phyloP scores from a whole-genome alignment of 805 yeast genomes.

The Candida caryicola region DNA sequence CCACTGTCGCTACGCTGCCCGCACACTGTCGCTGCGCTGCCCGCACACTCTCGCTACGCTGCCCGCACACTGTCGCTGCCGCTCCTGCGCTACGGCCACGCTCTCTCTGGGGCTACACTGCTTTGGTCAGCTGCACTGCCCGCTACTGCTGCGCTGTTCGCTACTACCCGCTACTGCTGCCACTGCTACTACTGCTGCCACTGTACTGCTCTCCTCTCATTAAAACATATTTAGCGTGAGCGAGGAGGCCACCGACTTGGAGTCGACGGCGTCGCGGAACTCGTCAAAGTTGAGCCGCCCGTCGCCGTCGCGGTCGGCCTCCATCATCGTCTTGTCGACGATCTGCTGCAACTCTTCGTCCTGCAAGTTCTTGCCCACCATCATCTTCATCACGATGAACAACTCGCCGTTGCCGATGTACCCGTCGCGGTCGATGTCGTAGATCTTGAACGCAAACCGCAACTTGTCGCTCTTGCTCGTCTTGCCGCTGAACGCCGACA shows the following conservation, averaged over 20 bases:
- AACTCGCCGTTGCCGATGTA: slow-evolving; percentile 93
- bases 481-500: slow-evolving; percentile 84
- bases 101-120: too few species aligned
- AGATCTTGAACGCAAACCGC: slow-evolving; percentile 85
- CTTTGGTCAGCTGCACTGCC: too few species aligned
- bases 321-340: slow-evolving; percentile 95
- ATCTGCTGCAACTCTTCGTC: slow-evolving; percentile 90
- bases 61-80: too few species aligned
- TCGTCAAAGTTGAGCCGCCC: slow-evolving; percentile 84
- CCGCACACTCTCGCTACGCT: too few species aligned
- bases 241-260: slow-evolving; percentile 56
- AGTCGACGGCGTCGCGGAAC: slow-evolving; percentile 66
- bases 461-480: slow-evolving; percentile 80
- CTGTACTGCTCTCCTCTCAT: too few species aligned
- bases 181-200: too few species aligned
- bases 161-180: too few species aligned
- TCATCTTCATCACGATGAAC: slow-evolving; percentile 86
- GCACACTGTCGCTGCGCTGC: too few species aligned
- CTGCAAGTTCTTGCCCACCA: slow-evolving; percentile 91
- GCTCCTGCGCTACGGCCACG: too few species aligned
- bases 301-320: slow-evolving; percentile 85
- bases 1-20: too few species aligned
- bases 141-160: too few species aligned
- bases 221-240: slow-evolving; percentile 52
- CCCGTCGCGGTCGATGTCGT: slow-evolving; percentile 95